Evolutionary conservation across 306 rosid species (phyloP).

Genomic region (Citrullus amarus): DNA sequence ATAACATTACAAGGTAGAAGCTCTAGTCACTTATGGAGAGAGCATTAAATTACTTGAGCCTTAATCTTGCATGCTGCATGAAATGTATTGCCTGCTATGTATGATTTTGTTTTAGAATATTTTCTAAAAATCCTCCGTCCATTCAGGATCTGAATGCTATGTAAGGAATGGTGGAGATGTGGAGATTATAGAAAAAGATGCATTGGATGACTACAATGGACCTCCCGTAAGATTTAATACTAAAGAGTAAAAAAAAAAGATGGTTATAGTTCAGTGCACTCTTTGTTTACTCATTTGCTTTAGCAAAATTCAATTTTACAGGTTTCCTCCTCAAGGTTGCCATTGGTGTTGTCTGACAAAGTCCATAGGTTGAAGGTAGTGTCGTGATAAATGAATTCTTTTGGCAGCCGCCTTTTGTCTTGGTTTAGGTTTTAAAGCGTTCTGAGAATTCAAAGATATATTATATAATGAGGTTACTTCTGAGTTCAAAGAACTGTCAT

Average conservation of each 20-base stretch:
- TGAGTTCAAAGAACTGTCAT: neutral
- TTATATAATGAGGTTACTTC: too few relatives aligned
- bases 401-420: neutral
- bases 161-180: constrained; percentile 31
- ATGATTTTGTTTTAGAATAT: constrained; percentile 7
- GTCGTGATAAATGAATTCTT: constrained; percentile 7
- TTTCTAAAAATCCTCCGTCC: constrained; percentile 11
- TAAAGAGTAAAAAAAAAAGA: neutral
- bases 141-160: constrained; percentile 17
- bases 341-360: constrained; percentile 83
- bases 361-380: constrained; percentile 76
- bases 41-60: neutral
- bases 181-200: constrained; percentile 47
- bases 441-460: too few relatives aligned
- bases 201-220: constrained; percentile 37
- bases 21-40: neutral
- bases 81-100: neutral
- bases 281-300: constrained; percentile 16
- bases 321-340: constrained; percentile 75
- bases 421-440: neutral
- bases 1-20: neutral
- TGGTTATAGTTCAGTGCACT: neutral
- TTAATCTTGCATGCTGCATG: neutral
- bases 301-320: constrained; percentile 22
- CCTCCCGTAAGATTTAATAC: constrained; percentile 40